Evolutionary conservation across 306 rosid genomes (phyloP).

Genomic region (Rubus idaeus): DNA sequence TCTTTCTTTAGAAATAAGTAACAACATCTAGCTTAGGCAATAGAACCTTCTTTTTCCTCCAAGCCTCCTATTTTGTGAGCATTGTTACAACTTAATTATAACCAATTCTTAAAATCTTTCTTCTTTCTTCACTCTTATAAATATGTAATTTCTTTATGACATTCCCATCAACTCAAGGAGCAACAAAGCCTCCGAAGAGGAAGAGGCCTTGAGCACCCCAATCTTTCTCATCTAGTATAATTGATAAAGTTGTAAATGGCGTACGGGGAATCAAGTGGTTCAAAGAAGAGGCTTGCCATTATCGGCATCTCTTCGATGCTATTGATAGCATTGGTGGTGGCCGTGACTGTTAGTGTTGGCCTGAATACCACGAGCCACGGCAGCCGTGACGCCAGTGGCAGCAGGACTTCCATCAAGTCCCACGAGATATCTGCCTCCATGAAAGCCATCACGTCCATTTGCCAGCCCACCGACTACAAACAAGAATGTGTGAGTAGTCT

Average conservation of each 20-base stretch:
- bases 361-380: slow-evolving; percentile 6
- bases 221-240: not conserved
- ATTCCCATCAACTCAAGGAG: not conserved
- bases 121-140: slow-evolving; percentile 4
- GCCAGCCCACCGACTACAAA: slow-evolving; percentile 57
- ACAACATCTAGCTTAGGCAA: not conserved
- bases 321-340: slow-evolving; percentile 68
- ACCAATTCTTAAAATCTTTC: not conserved
- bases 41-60: slow-evolving; percentile 12
- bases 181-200: not conserved
- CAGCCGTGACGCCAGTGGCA: not conserved
- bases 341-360: slow-evolving; percentile 41
- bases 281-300: slow-evolving; percentile 26
- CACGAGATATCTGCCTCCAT: slow-evolving; percentile 26
- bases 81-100: not conserved
- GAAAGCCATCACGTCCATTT: slow-evolving; percentile 56
- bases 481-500: slow-evolving; percentile 54
- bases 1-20: not conserved
- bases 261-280: not conserved
- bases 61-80: not conserved
- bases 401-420: not conserved
- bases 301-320: slow-evolving; percentile 45
- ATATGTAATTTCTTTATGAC: not conserved
- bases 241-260: not conserved
- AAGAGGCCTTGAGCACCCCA: not conserved